Evolutionary conservation across 2,329 filamentous ascomycete species (phyloP), one percentile per base, ranked within the genome.

Genomic region (Talaromyces marneffei): DNA sequence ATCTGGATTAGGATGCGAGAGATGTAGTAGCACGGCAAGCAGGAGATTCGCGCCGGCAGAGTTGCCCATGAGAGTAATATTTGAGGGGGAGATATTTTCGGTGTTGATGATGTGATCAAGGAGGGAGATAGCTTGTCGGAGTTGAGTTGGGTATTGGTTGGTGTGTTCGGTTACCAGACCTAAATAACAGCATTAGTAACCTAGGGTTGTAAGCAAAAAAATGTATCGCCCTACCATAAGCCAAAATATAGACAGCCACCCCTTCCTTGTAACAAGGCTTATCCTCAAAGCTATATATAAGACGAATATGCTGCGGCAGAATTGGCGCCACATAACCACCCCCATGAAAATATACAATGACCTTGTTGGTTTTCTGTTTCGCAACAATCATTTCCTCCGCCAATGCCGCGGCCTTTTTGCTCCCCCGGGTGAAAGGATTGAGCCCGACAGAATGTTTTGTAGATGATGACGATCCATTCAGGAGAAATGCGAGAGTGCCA

Each of bases 101-200:
- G 33, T 50, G 12, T 61, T 61, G 46, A 57, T 44, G 23, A 61
- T 37, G 23, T 61, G 52, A 14, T 52, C 31, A 20, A 61, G 42
- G 23, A 61, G 29, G 7, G 52, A 57, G 33, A 57, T 50, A 4
- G 59, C 59, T 27, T 61, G 53, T 12, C 59, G 59, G 25, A 61
- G 59, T 25, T 61, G 59, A n/a, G 52, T 55, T 39, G 59, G 59
- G 29, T 61, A 61, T 14, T 55, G 42, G 16, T 61, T 61, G 5
- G 31, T 20, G 5, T 31, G 27, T 2, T 61, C 59, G 9, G 54
- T 48, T 18, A 54, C 39, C 2, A 61, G 31, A 14, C 37, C 59
- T 61, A 42, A 7, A 55, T 12, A 16, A 27, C 5, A 14, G 16
- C 29, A 10, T 52, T 18, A 52, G 18, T 14, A 33, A 5, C 25